These are phyloP conservation scores for Akanthomyces lecanii DNA, from an alignment of 2,329 filamentous ascomycete species.

Conservation along the genomic window DNA sequence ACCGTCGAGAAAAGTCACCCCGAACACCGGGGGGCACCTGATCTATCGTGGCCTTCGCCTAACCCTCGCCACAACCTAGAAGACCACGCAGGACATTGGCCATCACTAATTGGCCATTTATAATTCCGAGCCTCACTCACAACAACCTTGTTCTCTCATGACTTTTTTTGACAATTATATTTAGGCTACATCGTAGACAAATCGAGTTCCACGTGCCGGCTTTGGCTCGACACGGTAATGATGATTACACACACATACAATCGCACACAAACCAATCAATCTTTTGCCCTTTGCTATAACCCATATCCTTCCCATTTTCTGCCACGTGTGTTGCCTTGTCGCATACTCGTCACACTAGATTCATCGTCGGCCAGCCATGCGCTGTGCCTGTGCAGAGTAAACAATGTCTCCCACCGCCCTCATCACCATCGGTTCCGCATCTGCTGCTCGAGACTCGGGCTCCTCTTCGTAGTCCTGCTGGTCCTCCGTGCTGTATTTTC, in stretches of 20 bases:
- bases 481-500: not conserved
- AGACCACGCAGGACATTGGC: not conserved
- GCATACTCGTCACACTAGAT: constrained; percentile 8
- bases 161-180: not conserved
- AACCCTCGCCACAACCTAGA: not conserved
- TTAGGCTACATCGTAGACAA: constrained; percentile 3
- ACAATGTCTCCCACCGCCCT: not conserved
- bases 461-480: not conserved
- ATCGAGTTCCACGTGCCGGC: constrained; percentile 1
- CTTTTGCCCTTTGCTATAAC: not conserved
- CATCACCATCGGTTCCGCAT: not conserved
- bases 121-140: not conserved
- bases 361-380: not conserved
- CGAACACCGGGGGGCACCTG: not conserved
- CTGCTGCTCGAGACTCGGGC: not conserved
- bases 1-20: not conserved
- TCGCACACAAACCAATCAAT: constrained; percentile 11
- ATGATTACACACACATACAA: constrained; percentile 11
- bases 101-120: not conserved
- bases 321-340: not conserved
- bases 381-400: not conserved
- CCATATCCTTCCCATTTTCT: not conserved
- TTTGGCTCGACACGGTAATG: not conserved
- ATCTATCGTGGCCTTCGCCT: not conserved
- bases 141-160: not conserved